phyloP scores from a whole-genome alignment of 2,329 filamentous ascomycete genomes.

The Fusarium sp. region DNA sequence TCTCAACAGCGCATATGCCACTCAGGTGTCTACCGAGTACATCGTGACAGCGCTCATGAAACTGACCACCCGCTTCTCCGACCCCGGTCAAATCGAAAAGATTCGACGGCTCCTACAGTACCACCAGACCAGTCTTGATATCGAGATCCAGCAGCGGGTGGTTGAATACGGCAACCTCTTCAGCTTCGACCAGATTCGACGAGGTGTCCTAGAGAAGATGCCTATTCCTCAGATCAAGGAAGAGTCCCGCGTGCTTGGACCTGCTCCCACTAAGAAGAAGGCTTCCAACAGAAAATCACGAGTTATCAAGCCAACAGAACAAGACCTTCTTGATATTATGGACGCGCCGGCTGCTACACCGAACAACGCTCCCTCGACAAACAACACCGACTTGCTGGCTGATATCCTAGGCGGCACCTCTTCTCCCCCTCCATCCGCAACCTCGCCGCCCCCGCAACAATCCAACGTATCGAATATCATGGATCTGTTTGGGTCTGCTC shows the following conservation, averaged over 20 bases:
- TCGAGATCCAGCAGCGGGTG: slow-evolving; percentile 95
- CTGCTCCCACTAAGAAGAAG: slow-evolving; percentile 76
- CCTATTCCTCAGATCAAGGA: slow-evolving; percentile 96
- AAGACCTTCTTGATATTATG: slow-evolving; percentile 95
- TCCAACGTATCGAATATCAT: slow-evolving; percentile 80
- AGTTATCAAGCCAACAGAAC: slow-evolving; percentile 84
- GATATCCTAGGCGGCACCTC: slow-evolving; percentile 88
- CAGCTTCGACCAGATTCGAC: slow-evolving; percentile 84
- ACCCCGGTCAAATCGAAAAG: slow-evolving; percentile 86
- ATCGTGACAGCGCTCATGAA: slow-evolving; percentile 97
- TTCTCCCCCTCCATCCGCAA: slow-evolving; percentile 52
- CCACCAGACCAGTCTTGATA: slow-evolving; percentile 87
- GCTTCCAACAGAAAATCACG: slow-evolving; percentile 80
- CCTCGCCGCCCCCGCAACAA: slow-evolving; percentile 62
- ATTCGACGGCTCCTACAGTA: slow-evolving; percentile 80
- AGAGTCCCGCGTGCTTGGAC: slow-evolving; percentile 88
- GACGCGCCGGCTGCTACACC: slow-evolving; percentile 71
- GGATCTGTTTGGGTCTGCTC: slow-evolving; percentile 78
- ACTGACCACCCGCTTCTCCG: slow-evolving; percentile 86
- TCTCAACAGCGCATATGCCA: slow-evolving; percentile 93
- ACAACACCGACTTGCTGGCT: slow-evolving; percentile 87
- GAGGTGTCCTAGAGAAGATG: slow-evolving; percentile 96
- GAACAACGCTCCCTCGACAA: slow-evolving; percentile 63
- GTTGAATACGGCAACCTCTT: slow-evolving; percentile 98
- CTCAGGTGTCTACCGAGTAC: slow-evolving; percentile 91